Percentiles rank a stretch among this genome's conserved stretches.
Evolutionary conservation across 139 green algal genomes (phyloP).

Genomic region (Chlamydomonas incerta): DNA sequence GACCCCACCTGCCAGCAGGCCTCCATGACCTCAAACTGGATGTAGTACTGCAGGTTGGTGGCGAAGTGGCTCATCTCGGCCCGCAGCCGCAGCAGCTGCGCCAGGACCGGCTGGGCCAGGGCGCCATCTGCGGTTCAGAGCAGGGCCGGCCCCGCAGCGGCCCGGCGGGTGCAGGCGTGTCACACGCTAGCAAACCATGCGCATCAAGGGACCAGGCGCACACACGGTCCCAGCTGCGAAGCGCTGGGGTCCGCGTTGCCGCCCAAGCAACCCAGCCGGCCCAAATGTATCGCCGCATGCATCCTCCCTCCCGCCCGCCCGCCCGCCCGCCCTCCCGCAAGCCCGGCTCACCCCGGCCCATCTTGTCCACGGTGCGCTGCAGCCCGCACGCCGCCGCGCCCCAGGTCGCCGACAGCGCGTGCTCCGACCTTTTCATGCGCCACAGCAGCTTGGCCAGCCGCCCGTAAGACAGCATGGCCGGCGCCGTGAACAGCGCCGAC

Average conservation of each 20-base stretch:
- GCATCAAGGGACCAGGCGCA: no score
- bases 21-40: no score
- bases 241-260: no score
- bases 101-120: slow-evolving; percentile 52
- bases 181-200: no score
- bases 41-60: slow-evolving; percentile 82
- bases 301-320: background rate
- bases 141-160: no score
- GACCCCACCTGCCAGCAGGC: background rate
- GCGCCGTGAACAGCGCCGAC: slow-evolving; percentile 77
- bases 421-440: slow-evolving; percentile 87
- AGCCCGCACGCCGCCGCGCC: slow-evolving; percentile 45
- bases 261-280: background rate
- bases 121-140: slow-evolving; percentile 1
- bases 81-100: slow-evolving; percentile 76
- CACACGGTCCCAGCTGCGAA: no score
- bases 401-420: slow-evolving; percentile 82
- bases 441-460: slow-evolving; percentile 83
- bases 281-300: no score
- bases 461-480: slow-evolving; percentile 73
- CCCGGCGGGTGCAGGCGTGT: no score
- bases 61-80: slow-evolving; percentile 92
- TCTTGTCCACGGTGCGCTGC: slow-evolving; percentile 49
- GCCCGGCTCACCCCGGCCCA: background rate
- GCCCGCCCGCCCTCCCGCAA: background rate